Evolutionary conservation across 2,329 filamentous ascomycete genomes (phyloP).

Genomic region (Penicillium sp.): DNA sequence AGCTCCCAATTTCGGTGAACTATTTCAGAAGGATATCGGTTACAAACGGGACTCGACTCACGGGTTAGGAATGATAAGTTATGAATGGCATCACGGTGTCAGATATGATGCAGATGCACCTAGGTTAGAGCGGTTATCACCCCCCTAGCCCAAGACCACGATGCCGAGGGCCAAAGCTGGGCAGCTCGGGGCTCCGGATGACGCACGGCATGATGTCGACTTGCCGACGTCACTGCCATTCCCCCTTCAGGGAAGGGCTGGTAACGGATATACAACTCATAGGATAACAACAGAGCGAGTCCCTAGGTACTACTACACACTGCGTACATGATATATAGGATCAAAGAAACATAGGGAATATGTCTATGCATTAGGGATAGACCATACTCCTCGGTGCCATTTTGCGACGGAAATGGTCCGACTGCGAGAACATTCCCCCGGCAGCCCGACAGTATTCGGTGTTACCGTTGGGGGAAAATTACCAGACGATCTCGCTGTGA

Average conservation of each 20-base stretch:
- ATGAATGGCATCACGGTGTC: neutral
- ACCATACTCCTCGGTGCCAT: neutral
- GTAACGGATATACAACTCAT: neutral
- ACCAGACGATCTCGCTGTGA: constrained; percentile 18
- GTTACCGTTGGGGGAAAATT: constrained; percentile 25
- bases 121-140: neutral
- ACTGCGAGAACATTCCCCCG: neutral
- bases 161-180: constrained; percentile 15
- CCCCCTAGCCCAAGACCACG: constrained; percentile 1
- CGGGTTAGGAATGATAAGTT: neutral
- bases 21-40: constrained; percentile 17
- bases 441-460: constrained; percentile 4
- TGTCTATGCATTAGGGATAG: no score
- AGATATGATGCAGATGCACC: neutral
- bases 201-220: constrained; percentile 23
- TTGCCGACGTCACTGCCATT: constrained; percentile 32
- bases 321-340: no score
- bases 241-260: neutral
- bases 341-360: no score
- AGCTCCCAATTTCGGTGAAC: constrained; percentile 23
- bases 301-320: no score
- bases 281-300: neutral
- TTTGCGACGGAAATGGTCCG: constrained; percentile 9
- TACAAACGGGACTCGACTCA: constrained; percentile 8
- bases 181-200: constrained; percentile 20